A percentile compares a stretch with the other conserved stretches of the same genome.
phyloP scores from a whole-genome alignment of 768 basidiomycete genomes.

The Mycena chlorophos region DNA sequence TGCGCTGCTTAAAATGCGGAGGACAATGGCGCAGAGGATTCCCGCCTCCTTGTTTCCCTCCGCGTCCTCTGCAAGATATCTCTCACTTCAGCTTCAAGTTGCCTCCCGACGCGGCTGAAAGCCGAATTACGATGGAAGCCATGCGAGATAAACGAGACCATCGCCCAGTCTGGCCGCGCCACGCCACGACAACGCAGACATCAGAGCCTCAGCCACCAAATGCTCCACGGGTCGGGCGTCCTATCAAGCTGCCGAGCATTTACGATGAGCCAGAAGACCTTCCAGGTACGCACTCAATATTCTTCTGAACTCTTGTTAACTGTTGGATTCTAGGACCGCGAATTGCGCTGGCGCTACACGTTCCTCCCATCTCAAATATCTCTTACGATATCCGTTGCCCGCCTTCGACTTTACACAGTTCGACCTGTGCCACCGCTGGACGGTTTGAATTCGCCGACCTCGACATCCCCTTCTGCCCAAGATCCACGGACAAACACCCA shows the following conservation, averaged over 20 bases:
- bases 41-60: background rate
- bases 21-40: background rate
- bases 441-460: background rate
- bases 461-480: constrained; percentile 1
- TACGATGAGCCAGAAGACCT: background rate
- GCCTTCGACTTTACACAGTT: constrained; percentile 4
- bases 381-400: constrained; percentile 11
- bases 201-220: constrained; percentile 4
- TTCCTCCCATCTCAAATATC: constrained; percentile 10
- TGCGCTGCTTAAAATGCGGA: background rate
- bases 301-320: background rate
- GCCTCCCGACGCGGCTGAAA: background rate
- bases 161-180: background rate
- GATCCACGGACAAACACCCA: background rate
- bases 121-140: background rate
- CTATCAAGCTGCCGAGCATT: constrained; percentile 9
- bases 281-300: background rate
- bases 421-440: background rate
- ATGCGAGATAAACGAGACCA: background rate
- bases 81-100: background rate
- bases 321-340: background rate
- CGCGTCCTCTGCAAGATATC: background rate
- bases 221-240: constrained; percentile 3
- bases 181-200: background rate
- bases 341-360: constrained; percentile 1